phyloP scores from a whole-genome alignment of 208 protist species.

The Porcisia hertigi region DNA sequence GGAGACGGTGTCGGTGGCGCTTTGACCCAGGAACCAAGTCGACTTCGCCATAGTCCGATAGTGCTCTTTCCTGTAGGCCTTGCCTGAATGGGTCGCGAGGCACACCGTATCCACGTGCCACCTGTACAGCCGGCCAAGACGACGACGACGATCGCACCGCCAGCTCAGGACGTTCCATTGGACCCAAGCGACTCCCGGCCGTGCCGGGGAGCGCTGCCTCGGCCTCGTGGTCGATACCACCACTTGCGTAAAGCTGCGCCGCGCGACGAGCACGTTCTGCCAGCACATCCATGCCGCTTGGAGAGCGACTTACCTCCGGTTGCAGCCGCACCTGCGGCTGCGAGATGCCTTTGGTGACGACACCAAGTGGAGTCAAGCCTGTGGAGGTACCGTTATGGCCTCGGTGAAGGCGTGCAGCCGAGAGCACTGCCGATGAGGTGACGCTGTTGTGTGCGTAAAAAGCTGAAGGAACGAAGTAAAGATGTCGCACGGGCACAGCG shows the following conservation, averaged over 20 bases:
- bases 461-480: conserved; percentile 10
- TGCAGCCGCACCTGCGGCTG: background rate
- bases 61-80: background rate
- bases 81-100: background rate
- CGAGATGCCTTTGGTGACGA: background rate
- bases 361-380: background rate
- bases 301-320: background rate
- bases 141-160: background rate
- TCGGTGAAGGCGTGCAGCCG: background rate
- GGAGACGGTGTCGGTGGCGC: conserved; percentile 2
- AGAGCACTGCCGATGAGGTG: background rate
- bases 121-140: conserved; percentile 2
- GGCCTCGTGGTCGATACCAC: background rate
- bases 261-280: conserved; percentile 26
- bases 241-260: conserved; percentile 20
- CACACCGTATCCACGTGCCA: conserved; percentile 19
- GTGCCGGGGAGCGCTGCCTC: background rate
- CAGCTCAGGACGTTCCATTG: background rate
- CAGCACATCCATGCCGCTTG: conserved; percentile 1
- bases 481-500: conserved; percentile 13
- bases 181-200: background rate
- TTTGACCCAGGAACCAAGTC: conserved; percentile 9
- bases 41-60: background rate
- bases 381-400: background rate
- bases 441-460: conserved; percentile 9